A percentile compares a stretch with the other conserved stretches of the same genome.
These are phyloP conservation scores for Eucalyptus pauciflora DNA, from an alignment of 345 rosid species.

Conservation along the genomic window DNA sequence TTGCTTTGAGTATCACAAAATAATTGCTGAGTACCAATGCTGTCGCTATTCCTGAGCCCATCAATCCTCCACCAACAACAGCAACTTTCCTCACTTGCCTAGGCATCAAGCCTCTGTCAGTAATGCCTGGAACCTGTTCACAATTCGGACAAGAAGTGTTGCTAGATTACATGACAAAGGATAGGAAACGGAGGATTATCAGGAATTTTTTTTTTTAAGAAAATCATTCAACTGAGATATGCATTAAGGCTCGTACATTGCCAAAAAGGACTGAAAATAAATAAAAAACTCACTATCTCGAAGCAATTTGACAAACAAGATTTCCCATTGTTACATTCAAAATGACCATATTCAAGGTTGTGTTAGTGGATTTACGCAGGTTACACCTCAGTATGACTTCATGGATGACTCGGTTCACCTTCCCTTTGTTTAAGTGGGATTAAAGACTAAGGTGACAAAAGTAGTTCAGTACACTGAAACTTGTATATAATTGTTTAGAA, in stretches of 20 bases:
- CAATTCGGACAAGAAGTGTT: background rate
- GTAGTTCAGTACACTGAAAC: background rate
- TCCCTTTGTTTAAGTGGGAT: background rate
- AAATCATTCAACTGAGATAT: background rate
- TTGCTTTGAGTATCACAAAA: slow-evolving; percentile 75
- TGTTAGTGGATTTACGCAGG: background rate
- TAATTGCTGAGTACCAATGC: slow-evolving; percentile 73
- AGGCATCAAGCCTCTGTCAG: slow-evolving; percentile 68
- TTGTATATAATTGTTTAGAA: background rate
- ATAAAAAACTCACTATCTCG: background rate
- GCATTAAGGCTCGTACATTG: background rate
- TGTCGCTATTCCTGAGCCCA: slow-evolving; percentile 99
- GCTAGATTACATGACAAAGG: background rate
- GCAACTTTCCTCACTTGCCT: slow-evolving; percentile 70
- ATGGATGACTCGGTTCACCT: background rate
- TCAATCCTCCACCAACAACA: slow-evolving; percentile 88
- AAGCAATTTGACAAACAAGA: background rate
- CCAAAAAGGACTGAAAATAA: background rate
- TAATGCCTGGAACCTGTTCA: slow-evolving; percentile 77
- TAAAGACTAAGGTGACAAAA: background rate
- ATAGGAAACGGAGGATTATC: background rate
- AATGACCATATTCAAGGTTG: background rate
- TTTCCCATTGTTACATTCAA: background rate
- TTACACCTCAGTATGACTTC: background rate
- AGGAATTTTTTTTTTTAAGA: background rate